Base-by-base conservation (phyloP, 2,329 filamentous ascomycete genomes). In the Cercospora sp. region DNA sequence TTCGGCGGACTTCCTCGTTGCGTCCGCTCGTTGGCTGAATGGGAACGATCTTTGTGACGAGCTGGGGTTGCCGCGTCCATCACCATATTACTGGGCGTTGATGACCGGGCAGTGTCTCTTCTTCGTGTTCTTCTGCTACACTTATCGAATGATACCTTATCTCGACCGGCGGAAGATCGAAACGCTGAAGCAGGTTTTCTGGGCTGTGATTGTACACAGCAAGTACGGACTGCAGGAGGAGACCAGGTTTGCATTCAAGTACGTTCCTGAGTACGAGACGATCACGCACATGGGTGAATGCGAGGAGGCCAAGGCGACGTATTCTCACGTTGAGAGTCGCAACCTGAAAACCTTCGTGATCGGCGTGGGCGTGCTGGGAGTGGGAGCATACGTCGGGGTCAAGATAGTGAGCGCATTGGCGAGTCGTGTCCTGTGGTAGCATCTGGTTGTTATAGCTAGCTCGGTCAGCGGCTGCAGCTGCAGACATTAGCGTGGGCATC, bases 1-100 rank as follows among this genome's bases (percentile, higher is more conserved):
- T 0, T 89, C 88, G 1, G 84, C 85, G 5, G 86, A 88, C 58
- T 91, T 92, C 77, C 83, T 94, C 63, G 84, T 87, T 61, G 91
- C 90, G 0, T 86, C 87, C 75, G 87, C 88, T 5, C 84, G 90
- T 67, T 91, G 89, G 84, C 82, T 93, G 16, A 93, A 92, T 75
- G 90, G 91, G 3, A 82, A 85, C 37, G 83, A 87, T 16, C 83
- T 94, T 0, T 83, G 85, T 32, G 84, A 88, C 73, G 82, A 82
- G 1, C 82, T 93, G 8, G 87, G 82, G 0, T 84, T 92, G 6
- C 84, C 85, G 18, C 81, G 80, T 24, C 86, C 89, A 1, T 81
- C 81, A 5, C 69, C 82, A 0, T 90, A 88, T 70, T 89, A 91
- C 77, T 86, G 81, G 73, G 77, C 83, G 0, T 78, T 92, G 18